Evolutionary conservation across 495 filamentous ascomycete genomes (phyloP).

Genomic region (Diplogelasinospora grovesii): DNA sequence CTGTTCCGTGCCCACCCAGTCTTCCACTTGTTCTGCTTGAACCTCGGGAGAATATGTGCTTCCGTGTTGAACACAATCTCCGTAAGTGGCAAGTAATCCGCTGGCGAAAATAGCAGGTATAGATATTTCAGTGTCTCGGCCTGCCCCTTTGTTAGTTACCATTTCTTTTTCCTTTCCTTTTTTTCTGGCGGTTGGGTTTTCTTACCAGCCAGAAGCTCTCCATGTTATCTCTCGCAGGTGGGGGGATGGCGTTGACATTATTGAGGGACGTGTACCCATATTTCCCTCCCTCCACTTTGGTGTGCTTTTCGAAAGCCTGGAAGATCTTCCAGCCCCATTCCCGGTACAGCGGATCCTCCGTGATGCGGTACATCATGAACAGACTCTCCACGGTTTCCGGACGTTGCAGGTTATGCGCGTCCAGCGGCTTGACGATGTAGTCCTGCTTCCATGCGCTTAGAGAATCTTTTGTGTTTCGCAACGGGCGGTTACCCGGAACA

Average conservation of each 20-base stretch:
- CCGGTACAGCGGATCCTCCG: conserved; percentile 81
- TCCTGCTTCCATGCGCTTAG: conserved; percentile 64
- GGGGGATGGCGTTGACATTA: conserved; percentile 65
- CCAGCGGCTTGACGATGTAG: conserved; percentile 64
- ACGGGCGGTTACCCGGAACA: conserved; percentile 38
- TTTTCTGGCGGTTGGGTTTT: too few relatives aligned
- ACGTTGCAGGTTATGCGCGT: conserved; percentile 90
- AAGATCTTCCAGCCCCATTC: conserved; percentile 99
- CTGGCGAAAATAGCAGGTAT: conserved; percentile 85
- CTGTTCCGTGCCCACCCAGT: conserved; percentile 89
- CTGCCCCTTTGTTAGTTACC: too few relatives aligned
- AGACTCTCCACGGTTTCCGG: conserved; percentile 93
- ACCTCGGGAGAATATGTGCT: conserved; percentile 84
- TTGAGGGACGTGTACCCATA: conserved; percentile 79
- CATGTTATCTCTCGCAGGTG: conserved; percentile 69
- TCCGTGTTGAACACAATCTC: conserved; percentile 92
- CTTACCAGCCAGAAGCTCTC: conserved; percentile 95
- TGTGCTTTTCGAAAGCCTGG: conserved; percentile 79
- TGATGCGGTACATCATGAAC: conserved; percentile 98
- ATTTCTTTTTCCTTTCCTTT: too few relatives aligned
- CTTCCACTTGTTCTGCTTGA: conserved; percentile 69
- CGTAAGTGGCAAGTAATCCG: conserved; percentile 75
- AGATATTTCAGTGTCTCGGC: conserved; percentile 98
- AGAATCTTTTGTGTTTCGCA: conserved; percentile 41
- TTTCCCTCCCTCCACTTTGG: conserved; percentile 62